Evolutionary conservation across 768 basidiomycete genomes (phyloP).

Genomic region (Clitopilus passeckerianus): DNA sequence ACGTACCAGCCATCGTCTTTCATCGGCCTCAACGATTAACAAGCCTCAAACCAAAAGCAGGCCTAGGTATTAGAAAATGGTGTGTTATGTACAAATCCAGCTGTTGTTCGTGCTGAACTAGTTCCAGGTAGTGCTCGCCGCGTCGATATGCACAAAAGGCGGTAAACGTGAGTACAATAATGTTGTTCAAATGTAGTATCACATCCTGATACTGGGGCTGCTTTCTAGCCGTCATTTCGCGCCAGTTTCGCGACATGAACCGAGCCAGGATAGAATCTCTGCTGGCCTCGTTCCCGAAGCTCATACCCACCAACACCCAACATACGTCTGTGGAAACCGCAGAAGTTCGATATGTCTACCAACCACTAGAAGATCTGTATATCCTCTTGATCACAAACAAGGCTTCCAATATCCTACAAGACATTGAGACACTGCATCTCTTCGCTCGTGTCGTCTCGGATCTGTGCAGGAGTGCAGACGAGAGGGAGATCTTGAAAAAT

Average conservation of each 20-base stretch:
- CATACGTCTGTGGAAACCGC: constrained; percentile 95
- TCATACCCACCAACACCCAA: constrained; percentile 91
- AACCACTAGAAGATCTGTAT: constrained; percentile 94
- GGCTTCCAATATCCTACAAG: constrained; percentile 97
- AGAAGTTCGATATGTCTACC: constrained; percentile 96
- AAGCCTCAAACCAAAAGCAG: background rate
- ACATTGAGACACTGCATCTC: constrained; percentile 94
- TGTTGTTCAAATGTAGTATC: background rate
- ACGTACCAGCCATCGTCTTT: too few species aligned
- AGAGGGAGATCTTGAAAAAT: constrained; percentile 85
- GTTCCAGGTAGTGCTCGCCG: constrained; percentile 81
- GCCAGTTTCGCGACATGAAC: constrained; percentile 93
- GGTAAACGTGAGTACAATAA: constrained; percentile 74
- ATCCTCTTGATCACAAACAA: constrained; percentile 98
- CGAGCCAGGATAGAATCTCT: constrained; percentile 92
- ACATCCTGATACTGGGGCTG: background rate
- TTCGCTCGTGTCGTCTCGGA: constrained; percentile 93
- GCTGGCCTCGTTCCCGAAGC: constrained; percentile 94
- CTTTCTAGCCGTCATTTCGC: constrained; percentile 81
- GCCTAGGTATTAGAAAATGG: background rate
- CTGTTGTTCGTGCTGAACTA: background rate
- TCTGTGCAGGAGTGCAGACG: constrained; percentile 80
- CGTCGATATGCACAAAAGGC: constrained; percentile 92
- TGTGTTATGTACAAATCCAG: background rate
- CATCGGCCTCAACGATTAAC: too few species aligned